Base-by-base conservation (phyloP, 345 rosid genomes). In the Linum lewisii region DNA sequence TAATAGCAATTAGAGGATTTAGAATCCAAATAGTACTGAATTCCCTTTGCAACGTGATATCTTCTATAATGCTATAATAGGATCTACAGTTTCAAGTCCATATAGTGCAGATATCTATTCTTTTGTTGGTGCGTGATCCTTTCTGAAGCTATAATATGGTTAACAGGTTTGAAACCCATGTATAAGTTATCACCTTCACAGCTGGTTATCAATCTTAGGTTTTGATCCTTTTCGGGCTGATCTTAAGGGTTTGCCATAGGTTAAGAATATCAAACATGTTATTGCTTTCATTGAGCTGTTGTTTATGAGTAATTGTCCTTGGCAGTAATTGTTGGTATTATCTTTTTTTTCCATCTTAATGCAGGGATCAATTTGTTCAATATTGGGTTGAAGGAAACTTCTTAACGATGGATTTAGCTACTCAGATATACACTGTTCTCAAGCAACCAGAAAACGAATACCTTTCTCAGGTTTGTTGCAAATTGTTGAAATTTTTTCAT, bases 341-440 rank as follows among this genome's bases (percentile, higher is more conserved):
- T 42, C 47, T 16, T 3, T 42, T 23, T 4, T 24, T 56, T 34
- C 54, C 23, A 59, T 63, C 65, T 73, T 18, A 56, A 44, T 63
- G 60, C 49, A 92, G 98, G 85, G 89, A 86, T 52, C 79, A 78
- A 21, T 88, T 88, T 69, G 70, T 72, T 68, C 72, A 77, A 58
- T 88, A 80, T 73, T 92, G 96, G 98, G 68, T 88, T 65, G 79
- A 79, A 68, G 66, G 81, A 50, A 79, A 88, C 68, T 66, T 92
- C 84, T 69, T 88, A 70, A 70, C 81, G 11, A 67, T 83, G 95
- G 95, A 88, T 66, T 25, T 55, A 67, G 82, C 83, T 22, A 78
- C 87, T 53, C 86, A 82, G 65, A 76, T 84, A 34, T 88, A 72
- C 68, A 79, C 67, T 58, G 78, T 92, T 71, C 67, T 92, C 60